Conservation (phyloP, 352 stramenopile genomes). For the Pythium aristosporum region DNA sequence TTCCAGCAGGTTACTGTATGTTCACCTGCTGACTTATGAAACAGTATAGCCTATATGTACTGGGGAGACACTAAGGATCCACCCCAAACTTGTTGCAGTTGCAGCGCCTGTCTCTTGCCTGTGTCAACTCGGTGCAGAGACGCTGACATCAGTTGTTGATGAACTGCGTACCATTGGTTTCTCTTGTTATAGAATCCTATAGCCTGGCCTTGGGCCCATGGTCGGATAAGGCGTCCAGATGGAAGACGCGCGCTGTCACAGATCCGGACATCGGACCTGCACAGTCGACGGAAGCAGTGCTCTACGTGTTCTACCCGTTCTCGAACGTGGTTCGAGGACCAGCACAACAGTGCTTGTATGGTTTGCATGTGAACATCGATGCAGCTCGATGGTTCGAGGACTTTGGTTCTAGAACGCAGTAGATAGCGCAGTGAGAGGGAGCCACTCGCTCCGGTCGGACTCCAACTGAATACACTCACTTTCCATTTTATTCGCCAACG, state of each 20-base stretch:
- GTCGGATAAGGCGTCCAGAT: slow-evolving; percentile 11
- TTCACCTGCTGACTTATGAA: too few species aligned
- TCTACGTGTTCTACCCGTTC: slow-evolving; percentile 4
- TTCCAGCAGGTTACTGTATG: too few species aligned
- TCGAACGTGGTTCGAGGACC: slow-evolving; percentile 14
- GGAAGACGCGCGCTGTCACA: slow-evolving; percentile 12
- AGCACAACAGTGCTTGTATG: slow-evolving; percentile 12
- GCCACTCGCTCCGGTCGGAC: too few species aligned
- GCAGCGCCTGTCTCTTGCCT: slow-evolving; percentile 11
- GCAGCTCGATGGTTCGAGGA: slow-evolving; percentile 9
- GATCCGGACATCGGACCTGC: background rate
- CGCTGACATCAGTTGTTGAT: too few species aligned
- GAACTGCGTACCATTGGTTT: too few species aligned
- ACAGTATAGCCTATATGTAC: too few species aligned
- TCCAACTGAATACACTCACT: too few species aligned
- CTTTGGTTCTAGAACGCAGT: slow-evolving; percentile 6
- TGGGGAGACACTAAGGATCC: too few species aligned
- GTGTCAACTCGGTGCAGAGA: slow-evolving; percentile 8
- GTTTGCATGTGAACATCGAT: slow-evolving; percentile 15
- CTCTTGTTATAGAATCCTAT: too few species aligned
- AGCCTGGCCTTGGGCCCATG: too few species aligned
- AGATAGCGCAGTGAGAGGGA: too few species aligned
- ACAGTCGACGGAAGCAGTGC: slow-evolving; percentile 13
- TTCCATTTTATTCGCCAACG: too few species aligned
- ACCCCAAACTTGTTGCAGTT: slow-evolving; percentile 19